These are phyloP conservation scores for Nothophytophthora sp. DNA, from an alignment of 352 stramenopile genomes.

Conservation along the genomic window DNA sequence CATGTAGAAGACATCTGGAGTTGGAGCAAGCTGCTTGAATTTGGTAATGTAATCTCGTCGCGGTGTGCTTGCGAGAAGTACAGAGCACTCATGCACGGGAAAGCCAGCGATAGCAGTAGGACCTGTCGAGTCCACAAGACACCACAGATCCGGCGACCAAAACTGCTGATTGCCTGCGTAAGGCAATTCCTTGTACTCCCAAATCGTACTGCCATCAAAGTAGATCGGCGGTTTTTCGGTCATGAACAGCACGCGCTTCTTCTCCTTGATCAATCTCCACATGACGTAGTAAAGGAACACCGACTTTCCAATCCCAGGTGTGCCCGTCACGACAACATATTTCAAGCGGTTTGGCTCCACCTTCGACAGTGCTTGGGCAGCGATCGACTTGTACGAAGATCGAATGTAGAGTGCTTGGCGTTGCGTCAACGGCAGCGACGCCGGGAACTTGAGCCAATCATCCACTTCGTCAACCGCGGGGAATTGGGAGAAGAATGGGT, in stretches of 20 bases:
- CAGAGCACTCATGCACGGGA: conserved; percentile 11
- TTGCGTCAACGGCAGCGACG: conserved; percentile 23
- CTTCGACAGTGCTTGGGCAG: conserved; percentile 22
- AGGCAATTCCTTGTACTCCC: conserved; percentile 5
- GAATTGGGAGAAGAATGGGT: conserved; percentile 29
- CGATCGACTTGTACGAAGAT: conserved; percentile 25
- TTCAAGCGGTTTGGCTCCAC: conserved; percentile 10
- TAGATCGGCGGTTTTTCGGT: conserved; percentile 8
- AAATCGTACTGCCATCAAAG: conserved; percentile 29
- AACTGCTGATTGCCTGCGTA: conserved; percentile 11
- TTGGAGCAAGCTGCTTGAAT: conserved; percentile 34
- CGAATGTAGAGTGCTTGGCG: conserved; percentile 24
- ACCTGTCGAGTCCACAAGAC: conserved; percentile 26
- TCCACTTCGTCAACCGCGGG: conserved; percentile 16
- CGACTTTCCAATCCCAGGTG: conserved; percentile 32
- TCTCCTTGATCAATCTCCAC: conserved; percentile 35
- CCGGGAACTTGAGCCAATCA: conserved; percentile 27
- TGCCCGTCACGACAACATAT: conserved; percentile 33
- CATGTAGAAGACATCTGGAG: conserved; percentile 34
- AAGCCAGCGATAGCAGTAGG: conserved; percentile 19
- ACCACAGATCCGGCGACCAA: conserved; percentile 29
- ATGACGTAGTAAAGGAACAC: conserved; percentile 40
- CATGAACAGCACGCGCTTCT: conserved; percentile 28
- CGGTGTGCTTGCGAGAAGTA: conserved; percentile 28
- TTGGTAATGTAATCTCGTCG: conserved; percentile 30